Evolutionary conservation across 331 rosid species (phyloP).

Genomic region (Erythrophleum ivorense): DNA sequence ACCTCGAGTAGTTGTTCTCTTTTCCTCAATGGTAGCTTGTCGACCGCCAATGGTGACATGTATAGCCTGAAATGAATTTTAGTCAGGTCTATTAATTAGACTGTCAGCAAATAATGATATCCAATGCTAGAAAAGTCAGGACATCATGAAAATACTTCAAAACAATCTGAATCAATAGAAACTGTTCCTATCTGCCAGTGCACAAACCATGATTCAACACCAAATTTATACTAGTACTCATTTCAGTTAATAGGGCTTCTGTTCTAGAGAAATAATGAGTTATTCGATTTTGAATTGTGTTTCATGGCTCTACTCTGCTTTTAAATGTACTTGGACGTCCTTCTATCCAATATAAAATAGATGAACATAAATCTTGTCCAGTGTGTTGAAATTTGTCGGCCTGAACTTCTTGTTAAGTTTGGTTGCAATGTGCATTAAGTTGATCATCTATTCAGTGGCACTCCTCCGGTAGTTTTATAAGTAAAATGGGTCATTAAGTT

Average conservation of each 20-base stretch:
- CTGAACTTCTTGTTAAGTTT: too few relatives aligned
- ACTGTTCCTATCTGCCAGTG: not conserved
- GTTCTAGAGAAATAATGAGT: not conserved
- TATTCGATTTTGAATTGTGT: not conserved
- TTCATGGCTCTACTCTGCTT: not conserved
- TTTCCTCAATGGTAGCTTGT: conserved; percentile 67
- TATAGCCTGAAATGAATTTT: conserved; percentile 52
- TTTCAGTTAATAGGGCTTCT: not conserved
- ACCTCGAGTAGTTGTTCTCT: conserved; percentile 96
- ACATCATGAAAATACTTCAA: conserved; percentile 1
- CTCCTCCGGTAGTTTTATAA: not conserved
- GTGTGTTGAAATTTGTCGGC: too few relatives aligned
- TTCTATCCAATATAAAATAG: too few relatives aligned
- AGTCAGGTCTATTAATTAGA: not conserved
- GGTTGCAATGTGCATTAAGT: too few relatives aligned
- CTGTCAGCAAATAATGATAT: not conserved
- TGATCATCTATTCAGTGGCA: not conserved
- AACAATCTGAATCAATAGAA: not conserved
- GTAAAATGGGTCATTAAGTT: not conserved
- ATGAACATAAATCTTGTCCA: too few relatives aligned
- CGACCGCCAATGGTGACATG: conserved; percentile 59
- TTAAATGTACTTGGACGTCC: too few relatives aligned
- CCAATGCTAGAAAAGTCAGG: not conserved
- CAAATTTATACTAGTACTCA: not conserved
- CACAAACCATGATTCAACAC: not conserved